Evolutionary conservation across 371 early-diverging fungal genomes (phyloP).

Genomic region (Amoeboaphelidium occidentale): DNA sequence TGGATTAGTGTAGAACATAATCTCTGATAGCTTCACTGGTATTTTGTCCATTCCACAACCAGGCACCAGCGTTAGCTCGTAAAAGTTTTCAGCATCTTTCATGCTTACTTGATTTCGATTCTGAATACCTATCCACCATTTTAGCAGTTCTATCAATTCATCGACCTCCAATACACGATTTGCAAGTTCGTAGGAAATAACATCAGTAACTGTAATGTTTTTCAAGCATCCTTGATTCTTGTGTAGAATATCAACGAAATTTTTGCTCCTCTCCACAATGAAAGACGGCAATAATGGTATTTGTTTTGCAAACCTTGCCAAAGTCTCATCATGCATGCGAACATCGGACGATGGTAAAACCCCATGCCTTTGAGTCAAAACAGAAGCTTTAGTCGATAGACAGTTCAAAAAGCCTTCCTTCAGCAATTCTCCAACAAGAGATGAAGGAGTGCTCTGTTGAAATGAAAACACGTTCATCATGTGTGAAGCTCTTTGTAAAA

Average conservation of each 20-base stretch:
- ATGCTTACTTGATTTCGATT: conserved; percentile 2
- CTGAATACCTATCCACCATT: conserved; percentile 40
- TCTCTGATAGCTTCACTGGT: conserved; percentile 6
- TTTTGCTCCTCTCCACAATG: not conserved
- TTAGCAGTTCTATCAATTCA: conserved; percentile 40
- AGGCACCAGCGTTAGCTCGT: not conserved
- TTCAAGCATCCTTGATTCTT: conserved; percentile 7
- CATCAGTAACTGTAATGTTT: conserved; percentile 25
- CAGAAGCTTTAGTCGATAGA: conserved; percentile 20
- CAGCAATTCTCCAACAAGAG: conserved; percentile 27
- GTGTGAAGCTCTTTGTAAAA: conserved; percentile 30
- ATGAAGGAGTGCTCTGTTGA: conserved; percentile 41
- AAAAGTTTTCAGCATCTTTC: conserved; percentile 4
- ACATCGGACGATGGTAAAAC: conserved; percentile 22
- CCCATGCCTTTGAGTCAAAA: conserved; percentile 39
- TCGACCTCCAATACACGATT: conserved; percentile 19
- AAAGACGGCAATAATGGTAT: conserved; percentile 4
- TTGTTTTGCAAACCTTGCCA: conserved; percentile 18
- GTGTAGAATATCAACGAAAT: conserved; percentile 15
- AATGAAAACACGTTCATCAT: conserved; percentile 35
- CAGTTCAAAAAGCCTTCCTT: conserved; percentile 8
- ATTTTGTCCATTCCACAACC: conserved; percentile 2
- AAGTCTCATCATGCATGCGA: conserved; percentile 22
- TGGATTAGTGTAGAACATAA: conserved; percentile 30
- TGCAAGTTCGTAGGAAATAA: conserved; percentile 34